A percentile compares a stretch with the other conserved stretches of the same genome.
Conservation (phyloP, 352 stramenopile genomes). For the Aphanomyces euteiches region DNA sequence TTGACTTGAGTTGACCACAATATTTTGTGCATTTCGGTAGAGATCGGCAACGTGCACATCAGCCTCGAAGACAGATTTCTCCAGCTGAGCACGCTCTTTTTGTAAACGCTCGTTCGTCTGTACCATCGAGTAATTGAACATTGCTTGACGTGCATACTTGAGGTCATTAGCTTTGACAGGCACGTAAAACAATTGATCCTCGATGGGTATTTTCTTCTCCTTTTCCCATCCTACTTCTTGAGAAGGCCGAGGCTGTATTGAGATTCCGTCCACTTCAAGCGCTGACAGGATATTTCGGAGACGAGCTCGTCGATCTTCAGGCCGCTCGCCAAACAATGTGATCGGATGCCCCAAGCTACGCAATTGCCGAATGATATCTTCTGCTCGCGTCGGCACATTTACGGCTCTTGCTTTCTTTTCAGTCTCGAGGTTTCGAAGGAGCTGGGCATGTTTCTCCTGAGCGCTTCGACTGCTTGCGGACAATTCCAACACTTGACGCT, state of each 20-base stretch:
- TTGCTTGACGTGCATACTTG: conserved; percentile 70
- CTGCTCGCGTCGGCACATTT: conserved; percentile 89
- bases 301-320: conserved; percentile 91
- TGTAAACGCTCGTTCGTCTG: conserved; percentile 57
- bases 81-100: conserved; percentile 47
- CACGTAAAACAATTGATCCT: conserved; percentile 84
- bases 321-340: conserved; percentile 94
- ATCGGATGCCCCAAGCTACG: conserved; percentile 89
- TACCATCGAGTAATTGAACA: conserved; percentile 77
- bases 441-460: conserved; percentile 85
- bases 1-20: conserved; percentile 90
- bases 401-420: conserved; percentile 88
- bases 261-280: conserved; percentile 63
- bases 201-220: conserved; percentile 35
- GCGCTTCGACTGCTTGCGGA: conserved; percentile 75
- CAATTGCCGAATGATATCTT: conserved; percentile 88
- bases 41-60: conserved; percentile 64
- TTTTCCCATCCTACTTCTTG: conserved; percentile 32
- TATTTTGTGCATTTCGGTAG: conserved; percentile 58
- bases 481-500: conserved; percentile 80
- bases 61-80: conserved; percentile 40
- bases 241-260: conserved; percentile 60
- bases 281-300: conserved; percentile 87
- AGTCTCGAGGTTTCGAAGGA: conserved; percentile 85
- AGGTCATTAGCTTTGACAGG: conserved; percentile 71